phyloP scores from a whole-genome alignment of 768 basidiomycete species.

The Naganishia antarctica region DNA sequence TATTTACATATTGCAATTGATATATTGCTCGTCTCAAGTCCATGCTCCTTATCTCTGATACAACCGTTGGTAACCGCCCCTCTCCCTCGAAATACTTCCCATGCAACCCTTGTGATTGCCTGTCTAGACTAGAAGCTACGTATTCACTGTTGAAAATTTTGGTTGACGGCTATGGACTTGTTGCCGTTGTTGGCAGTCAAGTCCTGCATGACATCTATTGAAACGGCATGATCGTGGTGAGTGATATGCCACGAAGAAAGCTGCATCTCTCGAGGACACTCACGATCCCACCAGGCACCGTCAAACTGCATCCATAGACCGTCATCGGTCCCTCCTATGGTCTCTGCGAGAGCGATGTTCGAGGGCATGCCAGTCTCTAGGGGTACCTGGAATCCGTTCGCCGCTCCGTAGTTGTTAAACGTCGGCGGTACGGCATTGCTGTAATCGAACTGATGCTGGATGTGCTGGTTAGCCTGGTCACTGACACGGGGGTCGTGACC shows the following conservation, averaged over 20 bases:
- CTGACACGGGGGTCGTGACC: not conserved
- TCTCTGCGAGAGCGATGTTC: slow-evolving; percentile 3
- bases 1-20: no score
- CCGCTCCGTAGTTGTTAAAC: not conserved
- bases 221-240: no score
- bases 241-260: no score
- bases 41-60: not conserved
- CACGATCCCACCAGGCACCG: slow-evolving; percentile 25
- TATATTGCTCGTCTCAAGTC: not conserved
- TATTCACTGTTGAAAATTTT: not conserved
- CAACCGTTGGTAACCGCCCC: no score
- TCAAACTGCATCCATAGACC: slow-evolving; percentile 25
- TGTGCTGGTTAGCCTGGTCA: not conserved
- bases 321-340: slow-evolving; percentile 17
- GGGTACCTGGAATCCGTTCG: slow-evolving; percentile 13
- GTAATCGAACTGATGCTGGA: slow-evolving; percentile 1
- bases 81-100: no score
- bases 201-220: slow-evolving; percentile 11
- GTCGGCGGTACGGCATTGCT: not conserved
- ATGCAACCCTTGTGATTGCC: no score
- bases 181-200: slow-evolving; percentile 8
- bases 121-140: no score
- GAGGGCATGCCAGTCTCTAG: not conserved
- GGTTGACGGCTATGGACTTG: not conserved
- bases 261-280: no score